Percentiles rank a stretch among this genome's conserved stretches.
Conservation (phyloP, 73 alveolate species). For the Breviolum minutum region DNA sequence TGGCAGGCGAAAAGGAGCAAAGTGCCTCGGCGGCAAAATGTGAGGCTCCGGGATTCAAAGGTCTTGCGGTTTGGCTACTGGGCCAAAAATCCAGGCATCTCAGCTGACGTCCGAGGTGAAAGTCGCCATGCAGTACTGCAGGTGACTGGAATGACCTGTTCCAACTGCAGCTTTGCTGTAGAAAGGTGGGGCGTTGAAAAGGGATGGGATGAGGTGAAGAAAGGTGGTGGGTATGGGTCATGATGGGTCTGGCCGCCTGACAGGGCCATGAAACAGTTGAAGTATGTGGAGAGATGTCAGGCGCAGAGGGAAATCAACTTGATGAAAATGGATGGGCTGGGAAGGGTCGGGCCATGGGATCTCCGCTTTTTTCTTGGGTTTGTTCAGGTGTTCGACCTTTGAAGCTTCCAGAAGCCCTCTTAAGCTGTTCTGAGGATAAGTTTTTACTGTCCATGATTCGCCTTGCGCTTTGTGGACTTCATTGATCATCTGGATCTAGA, state of each 20-base stretch:
- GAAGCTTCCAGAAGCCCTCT: too few relatives aligned
- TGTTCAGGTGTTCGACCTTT: too few relatives aligned
- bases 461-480: too few relatives aligned
- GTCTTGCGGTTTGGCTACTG: too few relatives aligned
- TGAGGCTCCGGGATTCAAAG: too few relatives aligned
- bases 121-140: slow-evolving; percentile 59
- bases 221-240: background rate
- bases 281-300: slow-evolving; percentile 79
- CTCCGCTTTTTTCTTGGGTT: too few relatives aligned
- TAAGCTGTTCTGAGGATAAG: too few relatives aligned
- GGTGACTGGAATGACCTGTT: slow-evolving; percentile 70
- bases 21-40: background rate
- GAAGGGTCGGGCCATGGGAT: too few relatives aligned
- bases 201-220: background rate
- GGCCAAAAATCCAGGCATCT: too few relatives aligned
- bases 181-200: slow-evolving; percentile 24
- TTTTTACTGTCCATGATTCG: too few relatives aligned
- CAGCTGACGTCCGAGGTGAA: background rate
- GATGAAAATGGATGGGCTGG: too few relatives aligned
- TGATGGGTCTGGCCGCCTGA: background rate
- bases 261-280: slow-evolving; percentile 66
- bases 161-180: slow-evolving; percentile 73
- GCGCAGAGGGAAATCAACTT: background rate
- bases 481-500: too few relatives aligned
- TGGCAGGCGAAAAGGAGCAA: background rate